Evolutionary conservation across 805 yeast genomes (phyloP), one percentile per base, ranked within the genome.

Genomic region (Yarrowia sp.): DNA sequence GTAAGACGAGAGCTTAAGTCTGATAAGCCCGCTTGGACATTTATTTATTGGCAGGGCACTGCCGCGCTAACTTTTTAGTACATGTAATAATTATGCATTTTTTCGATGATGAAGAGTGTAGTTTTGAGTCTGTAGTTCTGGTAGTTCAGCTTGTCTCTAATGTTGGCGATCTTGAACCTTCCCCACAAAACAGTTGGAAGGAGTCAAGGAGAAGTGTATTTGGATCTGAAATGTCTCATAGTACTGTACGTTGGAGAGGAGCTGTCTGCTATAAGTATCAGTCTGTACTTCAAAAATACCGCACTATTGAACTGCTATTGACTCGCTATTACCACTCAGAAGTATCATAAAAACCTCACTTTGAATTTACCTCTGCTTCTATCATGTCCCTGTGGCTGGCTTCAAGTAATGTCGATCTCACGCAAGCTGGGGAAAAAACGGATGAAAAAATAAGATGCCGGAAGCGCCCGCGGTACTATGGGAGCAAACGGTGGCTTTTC

Each of bases 21-120:
- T 35, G n/a, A 29, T 44, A 44, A 39, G 22, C 44, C 44, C 44
- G 44, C 44, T 39, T 39, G 51, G 51, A 44, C 29, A 44, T 47
- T 47, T 47, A 47, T 47, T 47, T 47, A 47, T 47, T 47, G 55
- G 55, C 55, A 47, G 55, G 55, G 55, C 55, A 47, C 55, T 47
- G 55, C 29, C 55, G 55, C 55, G 29, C 55, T 47, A 47, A 47
- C 55, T 31, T 47, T 31, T 47, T 44, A 47, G 36, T 47, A 47
- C 55, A 47, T 47, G 55, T 47, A 47, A 31, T 47, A 47, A 47
- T 29, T 44, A 44, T 47, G 55, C 38, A 47, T 31, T 47, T 31
- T 46, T 18, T 39, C n/a, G 6, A 39, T 39, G 19, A 39, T 22
- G 29, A 12, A 9, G 6, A 21, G 4, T 21, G 44, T 22, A 39